Base-by-base conservation (phyloP, 1,284 basidiomycete species). In the Pholiota adiposa region DNA sequence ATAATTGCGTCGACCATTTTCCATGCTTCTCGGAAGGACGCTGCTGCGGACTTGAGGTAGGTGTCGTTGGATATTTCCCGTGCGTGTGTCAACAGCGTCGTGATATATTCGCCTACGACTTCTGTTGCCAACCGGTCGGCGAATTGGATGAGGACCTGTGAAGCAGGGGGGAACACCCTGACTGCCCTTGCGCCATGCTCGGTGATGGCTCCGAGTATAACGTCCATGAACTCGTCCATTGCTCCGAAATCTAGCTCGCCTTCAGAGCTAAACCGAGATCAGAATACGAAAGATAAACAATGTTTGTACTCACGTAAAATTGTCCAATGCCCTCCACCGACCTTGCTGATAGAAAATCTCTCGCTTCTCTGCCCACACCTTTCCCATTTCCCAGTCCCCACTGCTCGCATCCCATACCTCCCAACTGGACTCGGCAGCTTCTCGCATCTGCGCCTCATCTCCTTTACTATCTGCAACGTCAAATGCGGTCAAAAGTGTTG, bases 331-430 rank as follows among this genome's bases (percentile, higher is more conserved):
- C 66, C 92, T 85, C 88, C 93, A 96, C 52, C 83, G 81, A 2
- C 83, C 86, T 59, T 87, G 85, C 68, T 94, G 90, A 72, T 96
- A 97, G 69, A 98, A 94, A n/a, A 97, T 87, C 71, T 96, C 94
- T 29, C 91, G 79, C 76, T 97, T 97, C 75, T 98, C 96, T 1
- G 93, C 88, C 92, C 96, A 98, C 18, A 95, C 89, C 56, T 92
- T 86, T 0, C 92, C 93, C 79, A 95, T 87, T 72, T 96, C 94
- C 94, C 94, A 96, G 62, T 93, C 92, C 2, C 69, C 71, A 18
- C 67, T 66, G 58, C 74, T 52, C 12, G 36, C 78, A 67, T 81
- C 81, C 77, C 87, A 93, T 0, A 97, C 84, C 65, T 90, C 86
- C 94, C 94, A 97, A 66, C 92, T 90, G 0, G 92, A 87, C 53